Conservation (phyloP, 371 early-diverging fungal genomes). For the Apophysomyces variabilis region DNA sequence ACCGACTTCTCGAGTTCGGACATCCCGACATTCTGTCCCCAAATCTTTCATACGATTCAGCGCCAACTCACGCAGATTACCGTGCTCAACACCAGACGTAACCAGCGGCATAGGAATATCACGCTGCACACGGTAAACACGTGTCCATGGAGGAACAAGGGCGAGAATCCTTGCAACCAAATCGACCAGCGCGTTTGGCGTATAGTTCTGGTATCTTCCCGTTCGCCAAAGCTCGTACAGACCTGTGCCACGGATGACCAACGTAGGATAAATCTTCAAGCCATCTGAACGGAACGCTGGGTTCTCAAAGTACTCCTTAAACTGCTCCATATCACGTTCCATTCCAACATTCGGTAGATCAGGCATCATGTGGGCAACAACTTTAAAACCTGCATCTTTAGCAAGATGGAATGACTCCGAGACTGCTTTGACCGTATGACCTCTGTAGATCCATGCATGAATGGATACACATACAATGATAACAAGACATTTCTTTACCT, state of each 20-base stretch:
- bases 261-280: slow-evolving; percentile 99
- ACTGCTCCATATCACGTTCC: slow-evolving; percentile 99
- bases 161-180: slow-evolving; percentile 97
- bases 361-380: slow-evolving; percentile 99
- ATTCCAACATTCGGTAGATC: slow-evolving; percentile 99
- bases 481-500: slow-evolving; percentile 40
- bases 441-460: slow-evolving; percentile 51
- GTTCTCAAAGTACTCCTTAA: slow-evolving; percentile 99
- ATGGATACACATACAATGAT: background rate
- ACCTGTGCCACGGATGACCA: slow-evolving; percentile 99
- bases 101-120: slow-evolving; percentile 99
- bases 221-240: slow-evolving; percentile 99
- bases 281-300: slow-evolving; percentile 99
- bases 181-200: slow-evolving; percentile 98
- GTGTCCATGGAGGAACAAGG: slow-evolving; percentile 99
- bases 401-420: slow-evolving; percentile 97
- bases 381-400: slow-evolving; percentile 99
- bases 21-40: slow-evolving; percentile 98
- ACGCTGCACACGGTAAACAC: slow-evolving; percentile 99
- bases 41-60: slow-evolving; percentile 98
- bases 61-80: slow-evolving; percentile 98
- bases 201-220: slow-evolving; percentile 98
- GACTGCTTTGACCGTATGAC: slow-evolving; percentile 99
- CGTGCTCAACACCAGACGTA: slow-evolving; percentile 99
- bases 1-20: slow-evolving; percentile 99